phyloP scores from a whole-genome alignment of 2,329 filamentous ascomycete genomes.

The Cephalotrichum gorgonifer region DNA sequence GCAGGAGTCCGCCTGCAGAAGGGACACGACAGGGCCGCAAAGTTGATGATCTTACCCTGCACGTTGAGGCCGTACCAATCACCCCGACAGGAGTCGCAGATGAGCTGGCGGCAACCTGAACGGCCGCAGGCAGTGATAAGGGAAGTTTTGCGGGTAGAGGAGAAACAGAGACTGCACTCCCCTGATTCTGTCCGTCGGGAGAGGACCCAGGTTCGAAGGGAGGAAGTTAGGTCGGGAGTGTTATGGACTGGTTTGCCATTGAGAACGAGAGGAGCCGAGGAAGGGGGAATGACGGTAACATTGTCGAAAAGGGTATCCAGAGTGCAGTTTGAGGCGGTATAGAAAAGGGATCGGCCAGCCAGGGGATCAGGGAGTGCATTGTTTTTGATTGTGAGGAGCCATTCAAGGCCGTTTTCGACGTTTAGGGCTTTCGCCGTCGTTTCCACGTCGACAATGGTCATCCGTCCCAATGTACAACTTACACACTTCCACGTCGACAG shows the following conservation, averaged over 20 bases:
- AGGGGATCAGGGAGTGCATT: slow-evolving; percentile 24
- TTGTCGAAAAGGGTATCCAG: slow-evolving; percentile 21
- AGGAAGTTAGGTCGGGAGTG: slow-evolving; percentile 18
- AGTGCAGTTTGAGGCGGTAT: slow-evolving; percentile 21
- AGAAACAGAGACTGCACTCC: slow-evolving; percentile 36
- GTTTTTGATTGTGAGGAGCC: slow-evolving; percentile 31
- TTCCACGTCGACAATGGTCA: slow-evolving; percentile 24
- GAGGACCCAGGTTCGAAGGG: slow-evolving; percentile 24
- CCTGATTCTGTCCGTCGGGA: slow-evolving; percentile 25
- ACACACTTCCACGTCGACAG: background rate
- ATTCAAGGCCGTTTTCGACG: slow-evolving; percentile 28
- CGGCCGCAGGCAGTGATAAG: slow-evolving; percentile 34
- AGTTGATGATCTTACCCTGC: slow-evolving; percentile 31
- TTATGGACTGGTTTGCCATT: slow-evolving; percentile 32
- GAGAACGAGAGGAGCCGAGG: slow-evolving; percentile 16
- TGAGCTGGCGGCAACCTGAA: slow-evolving; percentile 28
- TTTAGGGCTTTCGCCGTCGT: slow-evolving; percentile 25
- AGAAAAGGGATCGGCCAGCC: slow-evolving; percentile 26
- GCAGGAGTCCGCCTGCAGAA: slow-evolving; percentile 36
- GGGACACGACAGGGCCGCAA: slow-evolving; percentile 35
- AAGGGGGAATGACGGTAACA: slow-evolving; percentile 23
- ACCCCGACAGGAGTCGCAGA: slow-evolving; percentile 10
- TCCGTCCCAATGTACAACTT: slow-evolving; percentile 9
- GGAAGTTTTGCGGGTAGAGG: slow-evolving; percentile 19
- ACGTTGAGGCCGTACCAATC: slow-evolving; percentile 27